Evolutionary conservation across 2,329 filamentous ascomycete species (phyloP).

Genomic region (Niveomyces coronatus): DNA sequence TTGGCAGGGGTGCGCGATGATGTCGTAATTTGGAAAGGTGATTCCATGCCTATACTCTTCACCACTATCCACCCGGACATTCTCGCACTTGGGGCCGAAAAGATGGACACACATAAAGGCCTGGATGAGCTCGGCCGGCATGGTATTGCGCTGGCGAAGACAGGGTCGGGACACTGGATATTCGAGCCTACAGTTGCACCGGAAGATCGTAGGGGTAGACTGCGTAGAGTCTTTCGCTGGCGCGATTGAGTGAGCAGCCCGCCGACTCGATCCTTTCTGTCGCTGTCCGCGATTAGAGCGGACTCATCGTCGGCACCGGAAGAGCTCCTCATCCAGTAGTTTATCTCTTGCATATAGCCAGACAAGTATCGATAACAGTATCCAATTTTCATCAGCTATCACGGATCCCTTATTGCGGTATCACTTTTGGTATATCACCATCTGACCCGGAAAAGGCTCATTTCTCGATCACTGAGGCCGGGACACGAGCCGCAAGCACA

Average conservation of each 20-base stretch:
- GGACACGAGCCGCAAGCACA: conserved; percentile 40
- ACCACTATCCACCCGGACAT: conserved; percentile 25
- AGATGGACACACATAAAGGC: conserved; percentile 26
- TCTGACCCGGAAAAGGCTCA: neutral
- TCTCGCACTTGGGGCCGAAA: conserved; percentile 19
- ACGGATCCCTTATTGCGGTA: neutral
- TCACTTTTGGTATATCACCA: conserved; percentile 7
- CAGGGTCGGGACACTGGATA: conserved; percentile 25
- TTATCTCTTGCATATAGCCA: conserved; percentile 4
- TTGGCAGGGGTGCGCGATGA: conserved; percentile 23
- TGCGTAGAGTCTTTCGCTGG: conserved; percentile 2
- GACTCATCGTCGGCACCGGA: neutral
- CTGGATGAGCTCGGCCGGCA: conserved; percentile 24
- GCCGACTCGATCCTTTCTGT: too few species aligned
- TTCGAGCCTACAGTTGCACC: conserved; percentile 18
- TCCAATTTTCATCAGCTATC: neutral
- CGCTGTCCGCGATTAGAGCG: neutral
- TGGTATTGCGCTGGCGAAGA: conserved; percentile 24
- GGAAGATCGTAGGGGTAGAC: neutral
- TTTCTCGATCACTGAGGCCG: conserved; percentile 8
- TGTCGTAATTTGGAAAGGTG: conserved; percentile 28
- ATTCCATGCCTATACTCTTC: conserved; percentile 29
- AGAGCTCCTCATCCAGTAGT: conserved; percentile 2
- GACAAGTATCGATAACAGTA: neutral
- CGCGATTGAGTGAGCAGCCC: conserved; percentile 1